Evolutionary conservation across 225 moss, liverwort and hornwort genomes (phyloP).

Genomic region (Takakia lepidozioides): DNA sequence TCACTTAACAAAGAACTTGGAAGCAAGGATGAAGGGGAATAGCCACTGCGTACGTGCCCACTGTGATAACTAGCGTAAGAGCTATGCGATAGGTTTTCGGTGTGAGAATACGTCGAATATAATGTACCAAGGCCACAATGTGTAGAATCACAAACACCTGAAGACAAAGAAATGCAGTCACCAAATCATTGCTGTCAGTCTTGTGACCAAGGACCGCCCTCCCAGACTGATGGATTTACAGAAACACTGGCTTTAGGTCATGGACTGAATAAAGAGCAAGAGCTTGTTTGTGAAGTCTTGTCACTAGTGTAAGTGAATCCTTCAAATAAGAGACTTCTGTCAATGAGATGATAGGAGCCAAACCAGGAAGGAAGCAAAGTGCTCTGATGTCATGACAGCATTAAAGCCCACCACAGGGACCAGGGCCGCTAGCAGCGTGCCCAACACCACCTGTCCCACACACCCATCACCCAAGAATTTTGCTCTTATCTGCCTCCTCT

Average conservation of each 20-base stretch:
- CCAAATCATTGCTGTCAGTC: no score
- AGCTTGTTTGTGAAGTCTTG: background rate
- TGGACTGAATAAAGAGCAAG: background rate
- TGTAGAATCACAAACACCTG: conserved; percentile 99
- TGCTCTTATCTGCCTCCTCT: no score
- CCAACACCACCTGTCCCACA: conserved; percentile 70
- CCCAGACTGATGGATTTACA: background rate
- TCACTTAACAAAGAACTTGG: conserved; percentile 1
- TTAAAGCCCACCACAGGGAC: conserved; percentile 99
- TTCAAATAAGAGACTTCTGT: background rate
- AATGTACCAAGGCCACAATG: conserved; percentile 77
- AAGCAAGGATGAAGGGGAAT: background rate
- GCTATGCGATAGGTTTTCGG: conserved; percentile 77
- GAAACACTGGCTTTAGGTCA: background rate
- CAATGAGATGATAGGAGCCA: conserved; percentile 11
- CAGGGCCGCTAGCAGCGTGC: conserved; percentile 90
- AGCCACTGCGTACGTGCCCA: conserved; percentile 73
- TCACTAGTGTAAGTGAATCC: background rate
- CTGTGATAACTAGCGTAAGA: conserved; percentile 68
- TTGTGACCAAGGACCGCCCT: no score
- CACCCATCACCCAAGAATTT: background rate
- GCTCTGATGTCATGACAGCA: conserved; percentile 99
- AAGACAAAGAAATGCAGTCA: no score
- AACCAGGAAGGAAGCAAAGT: conserved; percentile 97
- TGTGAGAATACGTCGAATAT: conserved; percentile 66